Evolutionary conservation across 352 stramenopile species (phyloP), one percentile per base, ranked within the genome.

Genomic region (Pythium pyrilobum): DNA sequence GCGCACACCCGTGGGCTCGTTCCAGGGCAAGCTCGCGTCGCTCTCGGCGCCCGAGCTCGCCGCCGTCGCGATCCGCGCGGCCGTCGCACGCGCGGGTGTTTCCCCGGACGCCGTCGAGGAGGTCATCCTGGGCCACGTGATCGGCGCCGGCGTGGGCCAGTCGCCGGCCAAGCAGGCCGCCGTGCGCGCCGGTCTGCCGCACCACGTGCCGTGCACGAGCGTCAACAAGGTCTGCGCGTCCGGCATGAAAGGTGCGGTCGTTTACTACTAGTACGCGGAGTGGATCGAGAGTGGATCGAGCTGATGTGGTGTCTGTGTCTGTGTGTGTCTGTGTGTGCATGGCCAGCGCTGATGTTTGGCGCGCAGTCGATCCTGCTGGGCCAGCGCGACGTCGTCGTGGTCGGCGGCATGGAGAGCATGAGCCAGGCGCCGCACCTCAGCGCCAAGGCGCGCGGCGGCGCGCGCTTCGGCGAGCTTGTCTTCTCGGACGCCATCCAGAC

Each of bases 171-270:
- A 95, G 44, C 96, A 99, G 67, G 92, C 95, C 15, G 77, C 71
- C 5, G 52, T 90, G 21, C 69, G 71, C 16, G 86, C 77, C 15
- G 84, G 80, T 20, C 67, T 98, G 15, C 75, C 78, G 2, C 56
- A 73, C 41, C 71, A 62, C 3, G 92, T 92, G n/a, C 79, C 95
- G 16, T 98, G 92, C 66, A 98, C 92, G 18, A 97, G 91, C 2
- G 77, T 99, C n/a, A 99, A 99, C 77, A 99, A 99, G 72, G 95
- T 99, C 20, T 99, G 96, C 69, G 95, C 89, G 5, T 94, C 73
- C 1, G 89, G 89, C 43, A 95, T 98, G 85, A 98, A 98, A 66
- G 71, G 72, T 82, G 40, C 11, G 28, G 32, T 25, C 33, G 8
- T 25, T 34, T 2, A 34, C n/a, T n/a, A n/a, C n/a, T n/a, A n/a